Evolutionary conservation across 129 eudicot genomes (phyloP).

Genomic region (Pseudognaphalium luteoalbum): DNA sequence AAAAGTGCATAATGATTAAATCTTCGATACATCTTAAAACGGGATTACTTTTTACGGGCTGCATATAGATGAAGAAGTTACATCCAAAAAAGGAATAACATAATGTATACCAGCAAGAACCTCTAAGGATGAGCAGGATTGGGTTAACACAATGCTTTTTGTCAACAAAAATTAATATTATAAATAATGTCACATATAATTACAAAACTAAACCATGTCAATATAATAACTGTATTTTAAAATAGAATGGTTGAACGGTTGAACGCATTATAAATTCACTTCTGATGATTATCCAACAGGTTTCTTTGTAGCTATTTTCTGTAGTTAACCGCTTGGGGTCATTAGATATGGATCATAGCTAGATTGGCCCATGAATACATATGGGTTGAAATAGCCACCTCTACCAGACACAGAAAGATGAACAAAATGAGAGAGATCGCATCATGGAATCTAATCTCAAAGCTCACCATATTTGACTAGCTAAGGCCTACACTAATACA

Average conservation of each 20-base stretch:
- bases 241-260: neutral
- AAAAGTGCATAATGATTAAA: neutral
- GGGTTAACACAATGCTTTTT: neutral
- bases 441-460: neutral
- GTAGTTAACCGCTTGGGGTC: neutral
- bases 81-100: too few species aligned
- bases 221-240: neutral
- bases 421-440: neutral
- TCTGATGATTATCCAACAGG: neutral
- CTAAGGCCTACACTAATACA: neutral
- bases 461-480: constrained; percentile 1
- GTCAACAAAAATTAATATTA: too few species aligned
- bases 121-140: too few species aligned
- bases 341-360: neutral
- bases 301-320: neutral
- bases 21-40: neutral
- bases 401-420: neutral
- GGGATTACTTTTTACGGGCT: too few species aligned
- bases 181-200: neutral
- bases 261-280: neutral
- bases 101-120: too few species aligned
- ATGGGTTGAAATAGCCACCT: neutral
- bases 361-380: neutral
- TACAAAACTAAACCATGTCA: neutral
- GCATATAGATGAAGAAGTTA: too few species aligned